Evolutionary conservation across 2,329 filamentous ascomycete genomes (phyloP), one percentile per base, ranked within the genome.

Genomic region (Aureobasidium sp.): DNA sequence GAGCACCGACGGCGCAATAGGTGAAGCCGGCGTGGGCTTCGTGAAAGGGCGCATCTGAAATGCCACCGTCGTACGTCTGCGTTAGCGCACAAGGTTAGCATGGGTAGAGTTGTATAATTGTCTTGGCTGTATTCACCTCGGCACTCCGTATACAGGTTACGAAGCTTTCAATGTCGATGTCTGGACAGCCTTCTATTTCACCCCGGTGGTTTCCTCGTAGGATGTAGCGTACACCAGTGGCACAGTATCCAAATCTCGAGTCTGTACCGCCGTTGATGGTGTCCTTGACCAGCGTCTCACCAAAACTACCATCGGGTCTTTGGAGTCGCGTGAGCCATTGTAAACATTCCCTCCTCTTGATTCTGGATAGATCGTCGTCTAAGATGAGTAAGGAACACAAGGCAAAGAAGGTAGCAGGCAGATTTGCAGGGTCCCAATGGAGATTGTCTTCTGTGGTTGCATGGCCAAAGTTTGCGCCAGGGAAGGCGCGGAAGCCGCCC

Each of bases 11-110:
- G 8, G 88, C 91, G 73, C 91, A 97, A 77, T 92, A 97, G 10
- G 90, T 91, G 73, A 96, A 93, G 25, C 94, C 94, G 67, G 90
- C 89, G 70, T 97, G 91, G 37, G 91, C 87, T 76, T 97, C 92
- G 63, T 91, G 87, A 63, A 85, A 86, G 0, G 87, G 86, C 39
- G 84, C 86, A 72, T 95, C 90, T 3, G 87, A 86, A 65, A 96
- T 85, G 6, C 92, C 92, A 5, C 91, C 90, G 67, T 96, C 91
- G 70, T 92, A 95, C 0, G 87, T 86, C 85, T 91, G 73, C 8
- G 9, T 25, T 3, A 15, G 16, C 2, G 11, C 16, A 50, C 62
- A 21, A 54, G 3, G 62, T 65, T 52, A 65, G 61, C 44, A 29
- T 6, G 13, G 11, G 34, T 15, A 37, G 34, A 13, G 3, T 13